These are phyloP conservation scores for Phycomyces blakesleeanus DNA, from an alignment of 192 early-diverging fungal species.

Conservation along the genomic window DNA sequence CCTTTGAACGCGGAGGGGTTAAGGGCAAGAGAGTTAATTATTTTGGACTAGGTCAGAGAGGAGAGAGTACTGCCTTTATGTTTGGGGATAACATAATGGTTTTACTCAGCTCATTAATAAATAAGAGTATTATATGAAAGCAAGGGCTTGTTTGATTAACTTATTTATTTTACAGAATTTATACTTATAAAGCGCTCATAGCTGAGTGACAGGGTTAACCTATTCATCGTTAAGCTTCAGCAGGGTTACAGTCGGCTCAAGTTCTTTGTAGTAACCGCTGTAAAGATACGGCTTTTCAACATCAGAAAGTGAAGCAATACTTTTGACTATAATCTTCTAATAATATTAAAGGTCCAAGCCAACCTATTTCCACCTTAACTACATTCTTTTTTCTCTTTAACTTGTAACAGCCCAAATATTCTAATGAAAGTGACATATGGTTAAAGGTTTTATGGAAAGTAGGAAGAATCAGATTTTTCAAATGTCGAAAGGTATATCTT, in stretches of 20 bases:
- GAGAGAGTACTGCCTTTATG: too few relatives aligned
- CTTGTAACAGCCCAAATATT: background rate
- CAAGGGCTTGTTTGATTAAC: too few relatives aligned
- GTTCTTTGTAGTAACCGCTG: background rate
- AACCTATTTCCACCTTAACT: background rate
- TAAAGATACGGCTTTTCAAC: slow-evolving; percentile 10
- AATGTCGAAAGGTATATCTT: slow-evolving; percentile 8
- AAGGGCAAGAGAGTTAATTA: too few relatives aligned
- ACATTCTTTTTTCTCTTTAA: background rate
- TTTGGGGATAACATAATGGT: too few relatives aligned
- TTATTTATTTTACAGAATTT: too few relatives aligned
- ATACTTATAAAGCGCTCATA: too few relatives aligned
- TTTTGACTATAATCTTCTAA: slow-evolving; percentile 8
- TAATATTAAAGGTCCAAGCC: background rate
- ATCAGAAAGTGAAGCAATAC: slow-evolving; percentile 10
- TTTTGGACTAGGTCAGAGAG: too few relatives aligned
- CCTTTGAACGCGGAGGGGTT: too few relatives aligned
- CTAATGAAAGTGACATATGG: slow-evolving; percentile 11
- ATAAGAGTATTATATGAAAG: too few relatives aligned
- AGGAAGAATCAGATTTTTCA: slow-evolving; percentile 3
- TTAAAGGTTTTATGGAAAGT: slow-evolving; percentile 1
- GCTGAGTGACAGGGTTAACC: background rate
- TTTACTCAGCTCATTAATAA: too few relatives aligned
- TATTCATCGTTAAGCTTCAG: slow-evolving; percentile 6
- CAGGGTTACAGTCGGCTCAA: slow-evolving; percentile 1